Evolutionary conservation across 768 basidiomycete genomes (phyloP), one percentile per base, ranked within the genome.

Genomic region (Crucibulum laeve): DNA sequence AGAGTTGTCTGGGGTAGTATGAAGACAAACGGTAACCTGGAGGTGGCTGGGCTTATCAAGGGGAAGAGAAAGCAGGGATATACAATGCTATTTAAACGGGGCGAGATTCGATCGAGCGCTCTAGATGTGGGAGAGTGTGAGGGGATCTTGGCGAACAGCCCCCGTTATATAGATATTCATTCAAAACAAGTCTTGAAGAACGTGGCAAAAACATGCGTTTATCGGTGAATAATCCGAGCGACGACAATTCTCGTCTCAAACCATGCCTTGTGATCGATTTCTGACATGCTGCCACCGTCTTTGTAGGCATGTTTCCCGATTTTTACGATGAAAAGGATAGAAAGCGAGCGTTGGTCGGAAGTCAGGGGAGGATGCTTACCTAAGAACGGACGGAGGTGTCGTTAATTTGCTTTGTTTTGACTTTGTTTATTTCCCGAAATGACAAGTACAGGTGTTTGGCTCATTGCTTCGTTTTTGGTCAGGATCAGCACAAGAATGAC

Each of bases 391-490:
- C 14, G 35, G 35, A 37, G 35, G 14, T 10, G 19, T 10, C 18
- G 2, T 37, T 18, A 37, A 10, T 18, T 37, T 10, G 35, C 35
- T 18, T 37, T 18, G 17, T 18, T 36, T 36, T 7, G 7, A 7
- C 8, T 30, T n/a, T 32, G 28, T 32, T 32, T 32, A 32, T 37
- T 37, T 37, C 39, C n/a, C 39, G 25, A 23, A 15, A 19, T 23
- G 39, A 40, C 19, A 15, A 40, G 22, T 25, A 26, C 30, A 32
- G n/a, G n/a, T 59, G 30, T 53, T 48, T 21, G 53, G 57, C 8
- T 53, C 67, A 40, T 64, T 63, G 42, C 53, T 66, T 25, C 64
- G 64, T 23, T 59, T 60, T 22, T 60, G 61, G 46, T 62, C 70
- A 58, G 73, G 78, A 36, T 65, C 73, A 39, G 69, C n/a, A n/a